Evolutionary conservation across 1,284 basidiomycete genomes (phyloP).

Genomic region (Apiotrichum brassicae): DNA sequence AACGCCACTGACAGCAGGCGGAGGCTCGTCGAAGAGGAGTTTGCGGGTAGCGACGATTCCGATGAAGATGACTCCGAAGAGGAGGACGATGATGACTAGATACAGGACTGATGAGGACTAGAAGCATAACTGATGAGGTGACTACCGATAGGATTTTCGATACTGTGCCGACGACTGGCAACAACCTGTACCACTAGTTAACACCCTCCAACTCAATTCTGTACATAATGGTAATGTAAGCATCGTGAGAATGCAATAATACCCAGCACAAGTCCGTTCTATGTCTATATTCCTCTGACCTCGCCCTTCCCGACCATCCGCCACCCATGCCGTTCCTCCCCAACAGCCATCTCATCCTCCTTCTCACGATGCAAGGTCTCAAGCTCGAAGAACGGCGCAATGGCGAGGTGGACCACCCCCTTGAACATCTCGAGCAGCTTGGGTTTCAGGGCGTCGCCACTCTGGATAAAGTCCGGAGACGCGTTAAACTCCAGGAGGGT

Average conservation of each 20-base stretch:
- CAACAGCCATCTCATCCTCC: slow-evolving; percentile 24
- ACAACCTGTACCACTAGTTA: too few relatives aligned
- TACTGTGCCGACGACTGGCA: neutral
- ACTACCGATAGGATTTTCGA: too few relatives aligned
- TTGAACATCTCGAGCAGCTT: slow-evolving; percentile 76
- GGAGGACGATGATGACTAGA: slow-evolving; percentile 3
- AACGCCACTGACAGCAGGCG: slow-evolving; percentile 6
- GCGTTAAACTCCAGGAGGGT: slow-evolving; percentile 87
- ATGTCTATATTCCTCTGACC: slow-evolving; percentile 22
- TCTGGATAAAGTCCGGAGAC: slow-evolving; percentile 92
- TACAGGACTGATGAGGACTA: too few relatives aligned
- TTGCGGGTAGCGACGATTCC: slow-evolving; percentile 10
- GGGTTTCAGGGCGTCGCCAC: slow-evolving; percentile 66
- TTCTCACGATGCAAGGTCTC: slow-evolving; percentile 8
- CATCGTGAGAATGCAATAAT: too few relatives aligned
- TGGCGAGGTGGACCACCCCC: slow-evolving; percentile 61
- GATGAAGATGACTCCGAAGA: slow-evolving; percentile 8
- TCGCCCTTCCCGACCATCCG: slow-evolving; percentile 39
- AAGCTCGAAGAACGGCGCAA: slow-evolving; percentile 56
- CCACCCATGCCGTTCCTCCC: slow-evolving; percentile 40
- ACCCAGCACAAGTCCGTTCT: neutral
- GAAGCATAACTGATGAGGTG: too few relatives aligned
- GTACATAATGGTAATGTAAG: too few relatives aligned
- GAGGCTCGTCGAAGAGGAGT: slow-evolving; percentile 12
- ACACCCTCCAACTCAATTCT: too few relatives aligned